These are phyloP conservation scores for Saturnispora zaruensis DNA, from an alignment of 805 yeast species.

Conservation along the genomic window DNA sequence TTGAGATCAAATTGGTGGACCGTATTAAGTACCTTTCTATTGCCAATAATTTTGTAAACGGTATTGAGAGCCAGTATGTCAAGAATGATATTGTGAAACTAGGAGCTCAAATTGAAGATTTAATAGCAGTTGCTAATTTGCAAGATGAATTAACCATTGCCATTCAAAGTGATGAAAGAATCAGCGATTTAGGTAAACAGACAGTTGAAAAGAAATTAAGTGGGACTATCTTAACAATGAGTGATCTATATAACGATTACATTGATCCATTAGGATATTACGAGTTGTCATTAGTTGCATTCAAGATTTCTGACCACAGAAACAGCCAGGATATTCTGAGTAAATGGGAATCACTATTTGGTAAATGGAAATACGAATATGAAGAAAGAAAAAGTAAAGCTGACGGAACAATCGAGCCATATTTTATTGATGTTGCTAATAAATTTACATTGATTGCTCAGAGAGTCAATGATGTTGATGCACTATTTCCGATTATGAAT, in stretches of 20 bases:
- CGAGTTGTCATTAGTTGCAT: constrained; percentile 69
- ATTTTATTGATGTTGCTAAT: constrained; percentile 31
- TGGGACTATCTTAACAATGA: constrained; percentile 56
- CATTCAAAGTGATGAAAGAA: constrained; percentile 44
- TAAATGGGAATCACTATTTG: constrained; percentile 72
- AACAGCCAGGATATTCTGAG: constrained; percentile 73
- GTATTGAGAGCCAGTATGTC: constrained; percentile 67
- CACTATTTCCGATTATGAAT: constrained; percentile 71
- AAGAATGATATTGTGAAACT: constrained; percentile 71
- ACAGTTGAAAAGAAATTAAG: constrained; percentile 49
- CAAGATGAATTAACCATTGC: constrained; percentile 58
- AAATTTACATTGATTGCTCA: constrained; percentile 43
- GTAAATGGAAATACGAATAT: constrained; percentile 35
- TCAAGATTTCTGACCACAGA: constrained; percentile 78
- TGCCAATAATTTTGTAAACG: constrained; percentile 87
- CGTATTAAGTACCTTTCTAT: constrained; percentile 85
- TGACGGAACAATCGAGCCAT: constrained; percentile 26
- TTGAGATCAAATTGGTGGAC: constrained; percentile 55
- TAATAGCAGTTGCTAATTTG: constrained; percentile 76
- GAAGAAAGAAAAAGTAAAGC: constrained; percentile 14
- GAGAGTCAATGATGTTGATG: constrained; percentile 57
- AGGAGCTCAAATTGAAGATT: constrained; percentile 62
- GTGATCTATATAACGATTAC: constrained; percentile 75
- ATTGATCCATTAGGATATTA: constrained; percentile 84
- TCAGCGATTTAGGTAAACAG: constrained; percentile 39